Conservation (phyloP, 208 protist genomes). For the Crithidia fasciculata region DNA sequence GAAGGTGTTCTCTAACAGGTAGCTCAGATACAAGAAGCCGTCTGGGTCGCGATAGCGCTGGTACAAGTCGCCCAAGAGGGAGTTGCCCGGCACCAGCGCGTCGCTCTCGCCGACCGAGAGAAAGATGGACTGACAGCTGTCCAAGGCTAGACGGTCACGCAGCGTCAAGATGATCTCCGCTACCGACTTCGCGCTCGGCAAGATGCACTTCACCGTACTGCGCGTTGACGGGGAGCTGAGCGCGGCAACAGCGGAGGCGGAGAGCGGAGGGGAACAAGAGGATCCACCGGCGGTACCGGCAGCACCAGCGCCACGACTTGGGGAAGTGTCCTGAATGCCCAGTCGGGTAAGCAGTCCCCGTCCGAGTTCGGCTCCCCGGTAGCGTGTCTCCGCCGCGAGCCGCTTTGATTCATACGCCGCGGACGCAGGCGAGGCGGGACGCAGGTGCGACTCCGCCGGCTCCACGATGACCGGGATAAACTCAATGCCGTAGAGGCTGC, state of each 20-base stretch:
- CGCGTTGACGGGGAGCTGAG: slow-evolving; percentile 21
- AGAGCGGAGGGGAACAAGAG: neutral
- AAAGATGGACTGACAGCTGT: slow-evolving; percentile 90
- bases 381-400: neutral
- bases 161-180: slow-evolving; percentile 92
- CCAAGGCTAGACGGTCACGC: slow-evolving; percentile 87
- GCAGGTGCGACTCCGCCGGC: slow-evolving; percentile 51
- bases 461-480: slow-evolving; percentile 92
- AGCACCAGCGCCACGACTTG: no score
- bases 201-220: slow-evolving; percentile 54
- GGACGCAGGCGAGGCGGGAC: neutral
- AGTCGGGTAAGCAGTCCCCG: neutral
- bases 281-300: no score
- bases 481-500: slow-evolving; percentile 52
- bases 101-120: slow-evolving; percentile 85
- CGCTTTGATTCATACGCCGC: slow-evolving; percentile 1
- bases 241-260: neutral
- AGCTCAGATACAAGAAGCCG: slow-evolving; percentile 89
- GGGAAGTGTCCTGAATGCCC: neutral
- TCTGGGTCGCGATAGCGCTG: slow-evolving; percentile 85
- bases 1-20: slow-evolving; percentile 90
- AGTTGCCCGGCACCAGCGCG: slow-evolving; percentile 78
- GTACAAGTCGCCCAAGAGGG: slow-evolving; percentile 81
- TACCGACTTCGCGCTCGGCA: slow-evolving; percentile 73
- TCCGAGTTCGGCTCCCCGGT: neutral